Base-by-base conservation (phyloP, 768 basidiomycete genomes). In the Russula emetica region DNA sequence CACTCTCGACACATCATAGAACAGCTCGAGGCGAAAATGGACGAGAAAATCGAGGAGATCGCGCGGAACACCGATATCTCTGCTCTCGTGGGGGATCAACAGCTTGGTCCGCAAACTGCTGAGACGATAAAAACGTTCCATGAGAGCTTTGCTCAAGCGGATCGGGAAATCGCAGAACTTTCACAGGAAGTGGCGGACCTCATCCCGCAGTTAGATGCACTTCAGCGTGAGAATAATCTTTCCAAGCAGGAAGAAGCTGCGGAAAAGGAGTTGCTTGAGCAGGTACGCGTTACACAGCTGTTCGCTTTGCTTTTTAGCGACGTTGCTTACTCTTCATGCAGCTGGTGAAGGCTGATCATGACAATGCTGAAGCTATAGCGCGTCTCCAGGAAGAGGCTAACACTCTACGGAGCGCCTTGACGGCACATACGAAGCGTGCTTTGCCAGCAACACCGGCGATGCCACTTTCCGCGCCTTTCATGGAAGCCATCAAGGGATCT, bases 211-310 rank as follows among this genome's bases (percentile, higher is more conserved):
- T 24, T 63, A 44, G 64, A 62, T 34, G 16, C 22, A 2, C 61
- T 70, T 14, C 30, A 57, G 34, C 42, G 56, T 4, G 61, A 61
- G 20, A 57, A 58, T 20, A 54, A 51, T 18, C 56, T 52, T 18
- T 38, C 60, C 24, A 62, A 42, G 47, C 54, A 63, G 53, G 70
- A 73, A 58, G 72, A 74, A 30, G 61, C 44, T 20, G 34, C 49
- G 11, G 61, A 67, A 24, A 66, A 53, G 51, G 55, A 59, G 8
- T 58, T 63, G 14, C 44, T 74, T 26, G 64, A 51, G 2, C 55
- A 66, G 66, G 75, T 76, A 60, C 18, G 71, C 67, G 24, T n/a
- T 40, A 1, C 38, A 2, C n/a, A 13, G 11, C n/a, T 16, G 6
- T 40, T 18, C 16, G 38, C 38, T 32, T 4, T 5, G n/a, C 7